Conservation (phyloP, 352 stramenopile species). For the Phytophthora brassicae region DNA sequence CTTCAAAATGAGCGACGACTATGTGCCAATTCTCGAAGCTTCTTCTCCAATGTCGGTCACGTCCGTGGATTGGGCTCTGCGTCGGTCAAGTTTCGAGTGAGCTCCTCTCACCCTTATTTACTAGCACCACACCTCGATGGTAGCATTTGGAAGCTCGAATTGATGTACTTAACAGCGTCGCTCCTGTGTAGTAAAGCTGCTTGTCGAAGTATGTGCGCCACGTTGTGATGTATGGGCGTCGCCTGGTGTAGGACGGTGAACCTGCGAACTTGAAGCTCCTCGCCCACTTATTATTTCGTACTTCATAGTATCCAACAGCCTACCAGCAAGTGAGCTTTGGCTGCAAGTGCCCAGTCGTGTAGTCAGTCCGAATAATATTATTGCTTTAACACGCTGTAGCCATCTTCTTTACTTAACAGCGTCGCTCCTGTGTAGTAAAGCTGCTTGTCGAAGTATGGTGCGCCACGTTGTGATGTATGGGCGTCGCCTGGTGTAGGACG, state of each 20-base stretch:
- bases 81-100: conserved; percentile 39
- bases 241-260: conserved; percentile 22
- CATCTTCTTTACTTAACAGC: too few relatives aligned
- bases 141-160: conserved; percentile 4
- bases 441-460: conserved; percentile 21
- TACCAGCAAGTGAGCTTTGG: conserved; percentile 17
- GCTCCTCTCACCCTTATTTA: conserved; percentile 29
- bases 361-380: conserved; percentile 34
- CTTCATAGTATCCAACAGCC: conserved; percentile 31
- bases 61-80: conserved; percentile 47
- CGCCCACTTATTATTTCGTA: conserved; percentile 26
- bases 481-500: conserved; percentile 25
- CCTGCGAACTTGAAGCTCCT: conserved; percentile 15
- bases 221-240: conserved; percentile 40
- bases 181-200: conserved; percentile 14
- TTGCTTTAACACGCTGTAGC: conserved; percentile 9
- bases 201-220: conserved; percentile 25
- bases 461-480: conserved; percentile 38
- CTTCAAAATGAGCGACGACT: conserved; percentile 44
- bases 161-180: too few relatives aligned
- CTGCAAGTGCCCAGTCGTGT: conserved; percentile 25
- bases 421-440: conserved; percentile 15
- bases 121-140: conserved; percentile 14
- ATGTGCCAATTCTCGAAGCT: conserved; percentile 63
- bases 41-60: conserved; percentile 37